phyloP scores from a whole-genome alignment of 208 protist genomes.

The Tritrichomonas musculus region DNA sequence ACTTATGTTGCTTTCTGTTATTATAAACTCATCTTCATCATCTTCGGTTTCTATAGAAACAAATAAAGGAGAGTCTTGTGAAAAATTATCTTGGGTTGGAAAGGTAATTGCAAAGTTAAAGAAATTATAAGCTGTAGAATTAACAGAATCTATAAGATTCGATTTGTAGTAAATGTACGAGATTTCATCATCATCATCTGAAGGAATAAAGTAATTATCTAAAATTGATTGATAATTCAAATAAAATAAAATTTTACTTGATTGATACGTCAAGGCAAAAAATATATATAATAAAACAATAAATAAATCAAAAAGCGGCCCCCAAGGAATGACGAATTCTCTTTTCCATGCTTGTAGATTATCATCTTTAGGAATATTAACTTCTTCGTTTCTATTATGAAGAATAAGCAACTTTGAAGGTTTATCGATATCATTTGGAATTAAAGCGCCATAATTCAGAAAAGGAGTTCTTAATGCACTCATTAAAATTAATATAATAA shows the following conservation, averaged over 20 bases:
- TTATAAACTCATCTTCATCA: neutral
- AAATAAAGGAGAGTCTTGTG: neutral
- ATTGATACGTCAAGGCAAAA: neutral
- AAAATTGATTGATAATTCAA: neutral
- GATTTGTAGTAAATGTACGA: neutral
- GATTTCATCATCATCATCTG: neutral
- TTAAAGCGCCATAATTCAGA: too few species aligned
- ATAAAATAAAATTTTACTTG: neutral
- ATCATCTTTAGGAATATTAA: too few species aligned
- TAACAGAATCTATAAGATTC: neutral
- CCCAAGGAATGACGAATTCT: neutral
- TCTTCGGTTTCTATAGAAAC: neutral
- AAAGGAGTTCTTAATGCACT: too few species aligned
- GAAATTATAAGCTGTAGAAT: neutral
- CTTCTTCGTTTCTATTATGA: too few species aligned
- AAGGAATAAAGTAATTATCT: neutral
- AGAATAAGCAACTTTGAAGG: too few species aligned
- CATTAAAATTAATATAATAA: too few species aligned
- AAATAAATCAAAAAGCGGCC: neutral
- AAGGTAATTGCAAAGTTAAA: neutral
- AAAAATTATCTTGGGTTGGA: neutral
- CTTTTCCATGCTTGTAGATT: neutral
- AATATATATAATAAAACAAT: conserved; percentile 24
- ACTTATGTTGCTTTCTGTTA: neutral
- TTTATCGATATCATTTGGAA: too few species aligned